Evolutionary conservation across 257 asterid species (phyloP).

Genomic region (Linderniella brevidens): DNA sequence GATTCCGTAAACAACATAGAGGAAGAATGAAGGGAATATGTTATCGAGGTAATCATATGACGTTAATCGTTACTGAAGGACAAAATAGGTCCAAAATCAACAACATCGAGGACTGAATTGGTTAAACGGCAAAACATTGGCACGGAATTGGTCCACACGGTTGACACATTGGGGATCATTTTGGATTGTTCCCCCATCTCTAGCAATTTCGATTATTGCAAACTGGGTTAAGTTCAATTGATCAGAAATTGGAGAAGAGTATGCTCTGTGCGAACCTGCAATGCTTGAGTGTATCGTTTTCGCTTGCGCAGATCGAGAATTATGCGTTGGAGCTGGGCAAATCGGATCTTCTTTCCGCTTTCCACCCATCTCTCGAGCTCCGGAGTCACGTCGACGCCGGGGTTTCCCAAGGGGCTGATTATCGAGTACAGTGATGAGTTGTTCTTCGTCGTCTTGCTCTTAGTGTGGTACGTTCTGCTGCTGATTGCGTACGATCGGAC

Average conservation of each 20-base stretch:
- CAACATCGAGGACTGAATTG: too few species aligned
- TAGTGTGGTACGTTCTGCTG: conserved; percentile 27
- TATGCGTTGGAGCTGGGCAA: conserved; percentile 68
- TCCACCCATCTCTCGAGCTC: conserved; percentile 63
- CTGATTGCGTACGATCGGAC: conserved; percentile 12
- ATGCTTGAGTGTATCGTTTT: conserved; percentile 57
- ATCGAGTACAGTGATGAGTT: conserved; percentile 33
- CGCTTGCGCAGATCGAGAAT: conserved; percentile 69
- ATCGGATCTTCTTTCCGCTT: conserved; percentile 36
- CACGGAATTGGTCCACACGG: too few species aligned
- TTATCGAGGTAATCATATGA: background rate
- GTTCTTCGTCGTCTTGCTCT: conserved; percentile 13
- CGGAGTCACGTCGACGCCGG: conserved; percentile 28
- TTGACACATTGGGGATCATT: too few species aligned
- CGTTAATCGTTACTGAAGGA: too few species aligned
- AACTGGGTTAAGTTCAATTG: background rate
- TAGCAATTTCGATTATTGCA: background rate
- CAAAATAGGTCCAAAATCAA: too few species aligned
- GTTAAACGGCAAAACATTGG: too few species aligned
- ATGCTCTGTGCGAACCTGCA: conserved; percentile 29
- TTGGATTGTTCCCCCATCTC: too few species aligned
- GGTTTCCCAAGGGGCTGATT: conserved; percentile 81
- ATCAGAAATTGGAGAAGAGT: too few species aligned
- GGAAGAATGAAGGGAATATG: background rate
- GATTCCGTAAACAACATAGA: background rate